Conservation (phyloP, 768 basidiomycete species). For the Guyanaporus albipodus region DNA sequence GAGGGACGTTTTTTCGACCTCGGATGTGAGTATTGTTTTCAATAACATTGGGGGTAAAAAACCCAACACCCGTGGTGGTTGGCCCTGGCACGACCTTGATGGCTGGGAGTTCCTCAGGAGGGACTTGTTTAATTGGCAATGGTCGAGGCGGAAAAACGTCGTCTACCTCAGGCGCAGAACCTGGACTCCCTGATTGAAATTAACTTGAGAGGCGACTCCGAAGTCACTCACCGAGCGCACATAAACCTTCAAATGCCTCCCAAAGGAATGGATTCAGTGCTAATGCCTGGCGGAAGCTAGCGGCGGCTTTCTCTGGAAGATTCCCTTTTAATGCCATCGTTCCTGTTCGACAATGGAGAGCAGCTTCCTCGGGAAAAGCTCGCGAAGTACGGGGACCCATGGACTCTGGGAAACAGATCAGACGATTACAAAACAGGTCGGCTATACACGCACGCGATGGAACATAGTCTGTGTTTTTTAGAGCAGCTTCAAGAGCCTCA, state of each 20-base stretch:
- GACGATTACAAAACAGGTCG: constrained; percentile 6
- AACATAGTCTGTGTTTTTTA: constrained; percentile 49
- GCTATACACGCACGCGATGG: constrained; percentile 50
- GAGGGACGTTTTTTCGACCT: constrained; percentile 49
- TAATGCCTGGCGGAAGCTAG: constrained; percentile 70
- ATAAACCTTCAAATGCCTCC: constrained; percentile 91
- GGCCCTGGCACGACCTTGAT: constrained; percentile 40
- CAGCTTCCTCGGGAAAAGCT: constrained; percentile 67
- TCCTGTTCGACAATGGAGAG: constrained; percentile 73
- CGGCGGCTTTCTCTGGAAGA: constrained; percentile 65
- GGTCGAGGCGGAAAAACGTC: constrained; percentile 66
- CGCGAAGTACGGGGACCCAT: constrained; percentile 50
- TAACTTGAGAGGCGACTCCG: constrained; percentile 1
- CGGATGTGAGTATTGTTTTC: constrained; percentile 55
- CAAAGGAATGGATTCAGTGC: constrained; percentile 74
- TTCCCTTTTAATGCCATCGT: constrained; percentile 76
- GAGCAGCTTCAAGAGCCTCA: constrained; percentile 61
- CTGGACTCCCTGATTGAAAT: constrained; percentile 37
- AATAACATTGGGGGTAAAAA: constrained; percentile 71
- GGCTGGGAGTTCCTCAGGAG: constrained; percentile 48
- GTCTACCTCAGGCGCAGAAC: constrained; percentile 67
- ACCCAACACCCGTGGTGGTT: constrained; percentile 60
- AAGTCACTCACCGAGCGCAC: constrained; percentile 57
- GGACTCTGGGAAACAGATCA: constrained; percentile 42
- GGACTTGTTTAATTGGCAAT: constrained; percentile 48